Conservation (phyloP, 805 yeast species). For the Teunomyces atbi region DNA sequence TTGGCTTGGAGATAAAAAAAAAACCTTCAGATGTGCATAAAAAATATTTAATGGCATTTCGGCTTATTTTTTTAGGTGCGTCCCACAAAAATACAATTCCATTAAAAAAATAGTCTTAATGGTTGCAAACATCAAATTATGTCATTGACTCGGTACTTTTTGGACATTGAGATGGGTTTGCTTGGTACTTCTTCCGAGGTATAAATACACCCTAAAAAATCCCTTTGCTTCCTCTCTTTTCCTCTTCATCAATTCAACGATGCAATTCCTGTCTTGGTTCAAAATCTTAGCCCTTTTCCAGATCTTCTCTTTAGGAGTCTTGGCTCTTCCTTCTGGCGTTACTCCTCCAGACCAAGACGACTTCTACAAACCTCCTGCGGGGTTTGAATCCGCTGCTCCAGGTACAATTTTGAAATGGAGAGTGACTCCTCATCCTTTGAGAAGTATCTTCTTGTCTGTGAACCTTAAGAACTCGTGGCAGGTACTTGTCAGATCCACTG, state of each 20-base stretch:
- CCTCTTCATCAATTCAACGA: background rate
- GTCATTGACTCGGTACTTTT: background rate
- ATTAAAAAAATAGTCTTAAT: too few species aligned
- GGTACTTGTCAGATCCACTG: constrained; percentile 14
- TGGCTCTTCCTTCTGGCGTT: background rate
- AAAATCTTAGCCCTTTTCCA: background rate
- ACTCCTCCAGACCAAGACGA: constrained; percentile 11
- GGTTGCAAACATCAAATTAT: too few species aligned
- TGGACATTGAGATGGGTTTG: background rate
- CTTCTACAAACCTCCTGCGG: constrained; percentile 15
- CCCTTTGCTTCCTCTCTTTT: background rate
- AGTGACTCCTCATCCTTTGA: constrained; percentile 9
- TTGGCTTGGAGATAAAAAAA: too few species aligned
- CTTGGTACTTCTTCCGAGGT: background rate
- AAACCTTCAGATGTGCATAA: too few species aligned
- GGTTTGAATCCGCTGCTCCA: constrained; percentile 10
- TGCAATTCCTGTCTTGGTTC: background rate
- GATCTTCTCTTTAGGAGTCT: background rate
- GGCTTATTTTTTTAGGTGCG: too few species aligned
- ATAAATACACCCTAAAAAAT: background rate
- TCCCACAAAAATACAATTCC: too few species aligned
- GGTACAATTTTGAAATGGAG: constrained; percentile 15
- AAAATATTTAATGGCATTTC: too few species aligned
- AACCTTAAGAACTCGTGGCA: constrained; percentile 14
- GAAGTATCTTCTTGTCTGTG: constrained; percentile 10